A percentile compares a stretch with the other conserved stretches of the same genome.
These are phyloP conservation scores for Pichia sp. DNA, from an alignment of 1,139 yeast genomes.

Conservation along the genomic window DNA sequence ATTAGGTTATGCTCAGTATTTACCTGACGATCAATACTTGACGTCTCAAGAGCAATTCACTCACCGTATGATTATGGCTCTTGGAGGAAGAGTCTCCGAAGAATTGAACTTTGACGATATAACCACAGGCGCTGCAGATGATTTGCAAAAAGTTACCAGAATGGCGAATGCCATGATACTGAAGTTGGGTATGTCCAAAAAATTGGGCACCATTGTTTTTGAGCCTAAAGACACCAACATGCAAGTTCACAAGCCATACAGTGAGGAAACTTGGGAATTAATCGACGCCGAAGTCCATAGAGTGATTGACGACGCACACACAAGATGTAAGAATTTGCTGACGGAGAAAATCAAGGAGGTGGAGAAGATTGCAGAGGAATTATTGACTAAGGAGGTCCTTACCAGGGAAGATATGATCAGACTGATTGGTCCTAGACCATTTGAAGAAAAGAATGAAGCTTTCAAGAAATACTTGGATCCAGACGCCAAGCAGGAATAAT, in stretches of 20 bases:
- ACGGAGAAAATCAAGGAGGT: conserved; percentile 58
- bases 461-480: conserved; percentile 61
- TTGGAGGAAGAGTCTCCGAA: conserved; percentile 78
- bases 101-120: conserved; percentile 73
- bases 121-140: conserved; percentile 79
- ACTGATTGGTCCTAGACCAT: conserved; percentile 69
- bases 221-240: conserved; percentile 25
- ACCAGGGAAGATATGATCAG: conserved; percentile 80
- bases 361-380: conserved; percentile 64
- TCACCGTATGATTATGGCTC: conserved; percentile 75
- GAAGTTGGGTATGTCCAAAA: conserved; percentile 71
- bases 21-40: conserved; percentile 72
- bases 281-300: conserved; percentile 66
- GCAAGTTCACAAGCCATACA: conserved; percentile 46
- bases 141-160: conserved; percentile 70
- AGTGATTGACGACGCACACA: conserved; percentile 51
- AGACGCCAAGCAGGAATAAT: conserved; percentile 3
- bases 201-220: conserved; percentile 44
- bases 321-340: conserved; percentile 50
- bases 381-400: conserved; percentile 63
- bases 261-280: conserved; percentile 61
- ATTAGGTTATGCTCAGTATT: conserved; percentile 75
- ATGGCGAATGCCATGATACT: conserved; percentile 79
- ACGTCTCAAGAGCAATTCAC: conserved; percentile 60
- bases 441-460: conserved; percentile 74